Conservation (phyloP, 202 grass and related monocot genomes). For the Zizania palustris region DNA sequence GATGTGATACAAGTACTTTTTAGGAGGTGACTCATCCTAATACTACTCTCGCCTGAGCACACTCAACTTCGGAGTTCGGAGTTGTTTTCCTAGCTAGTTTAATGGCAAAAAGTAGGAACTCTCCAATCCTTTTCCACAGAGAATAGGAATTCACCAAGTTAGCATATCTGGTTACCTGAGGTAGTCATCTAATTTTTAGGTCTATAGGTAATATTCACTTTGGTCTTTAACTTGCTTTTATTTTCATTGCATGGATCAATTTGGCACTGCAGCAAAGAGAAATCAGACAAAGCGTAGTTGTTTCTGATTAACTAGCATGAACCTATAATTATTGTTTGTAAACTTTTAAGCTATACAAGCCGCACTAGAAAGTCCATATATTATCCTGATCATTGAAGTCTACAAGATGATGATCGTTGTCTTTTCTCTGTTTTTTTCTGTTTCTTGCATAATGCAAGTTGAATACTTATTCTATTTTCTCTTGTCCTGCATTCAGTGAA, state of each 20-base stretch:
- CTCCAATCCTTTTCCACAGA: neutral
- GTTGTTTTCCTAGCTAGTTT: too few species aligned
- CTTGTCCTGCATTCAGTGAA: conserved; percentile 58
- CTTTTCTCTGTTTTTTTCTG: conserved; percentile 12
- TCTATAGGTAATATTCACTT: conserved; percentile 21
- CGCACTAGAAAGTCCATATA: conserved; percentile 28
- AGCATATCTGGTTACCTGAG: conserved; percentile 8
- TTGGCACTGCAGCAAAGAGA: conserved; percentile 11
- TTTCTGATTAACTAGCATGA: conserved; percentile 2
- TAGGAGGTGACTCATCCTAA: too few species aligned
- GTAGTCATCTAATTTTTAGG: neutral
- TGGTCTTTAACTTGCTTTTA: conserved; percentile 3
- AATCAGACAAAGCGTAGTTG: neutral
- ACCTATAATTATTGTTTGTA: neutral
- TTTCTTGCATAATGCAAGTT: conserved; percentile 37
- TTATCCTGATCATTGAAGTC: conserved; percentile 19
- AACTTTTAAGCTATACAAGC: conserved; percentile 29
- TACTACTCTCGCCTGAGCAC: too few species aligned
- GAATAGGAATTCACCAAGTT: conserved; percentile 2
- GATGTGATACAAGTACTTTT: too few species aligned
- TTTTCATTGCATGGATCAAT: conserved; percentile 1
- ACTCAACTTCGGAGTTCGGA: too few species aligned
- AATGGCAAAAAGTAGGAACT: conserved; percentile 19
- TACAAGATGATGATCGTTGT: neutral
- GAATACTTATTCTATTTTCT: conserved; percentile 36